Evolutionary conservation across 2,329 filamentous ascomycete species (phyloP).

Genomic region (Gaeumannomyces tritici): DNA sequence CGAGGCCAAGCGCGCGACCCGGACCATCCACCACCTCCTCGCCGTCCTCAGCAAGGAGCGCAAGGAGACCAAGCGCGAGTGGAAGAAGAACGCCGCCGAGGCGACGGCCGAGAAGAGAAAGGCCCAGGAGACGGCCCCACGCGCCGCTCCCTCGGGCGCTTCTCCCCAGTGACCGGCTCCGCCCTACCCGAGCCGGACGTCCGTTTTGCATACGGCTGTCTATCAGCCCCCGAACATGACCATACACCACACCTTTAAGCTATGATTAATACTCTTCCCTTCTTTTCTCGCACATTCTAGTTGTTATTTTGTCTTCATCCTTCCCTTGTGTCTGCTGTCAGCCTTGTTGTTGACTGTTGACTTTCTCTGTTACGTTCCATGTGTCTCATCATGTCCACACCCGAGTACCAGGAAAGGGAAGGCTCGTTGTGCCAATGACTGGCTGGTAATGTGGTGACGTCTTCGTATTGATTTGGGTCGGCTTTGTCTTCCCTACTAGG

Average conservation of each 20-base stretch:
- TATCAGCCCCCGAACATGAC: no score
- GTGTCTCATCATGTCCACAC: no score
- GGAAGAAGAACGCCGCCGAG: slow-evolving; percentile 10
- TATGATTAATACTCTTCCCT: no score
- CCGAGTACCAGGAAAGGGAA: no score
- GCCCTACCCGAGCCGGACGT: background rate
- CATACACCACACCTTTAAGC: no score
- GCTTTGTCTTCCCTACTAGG: background rate
- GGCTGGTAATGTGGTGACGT: no score
- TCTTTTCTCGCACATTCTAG: no score
- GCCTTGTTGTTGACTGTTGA: no score
- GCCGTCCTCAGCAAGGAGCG: slow-evolving; percentile 24
- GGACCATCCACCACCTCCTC: slow-evolving; percentile 26
- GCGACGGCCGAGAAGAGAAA: slow-evolving; percentile 9
- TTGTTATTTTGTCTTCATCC: no score
- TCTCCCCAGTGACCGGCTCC: background rate
- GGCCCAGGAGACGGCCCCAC: background rate
- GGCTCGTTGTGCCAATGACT: no score
- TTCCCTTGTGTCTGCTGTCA: no score
- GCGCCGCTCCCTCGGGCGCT: background rate
- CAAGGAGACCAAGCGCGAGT: slow-evolving; percentile 17
- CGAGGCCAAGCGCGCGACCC: slow-evolving; percentile 23
- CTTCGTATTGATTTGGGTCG: background rate
- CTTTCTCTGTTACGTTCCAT: no score
- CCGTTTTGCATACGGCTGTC: background rate